Evolutionary conservation across 306 rosid genomes (phyloP).

Genomic region (Sesbania bispinosa): DNA sequence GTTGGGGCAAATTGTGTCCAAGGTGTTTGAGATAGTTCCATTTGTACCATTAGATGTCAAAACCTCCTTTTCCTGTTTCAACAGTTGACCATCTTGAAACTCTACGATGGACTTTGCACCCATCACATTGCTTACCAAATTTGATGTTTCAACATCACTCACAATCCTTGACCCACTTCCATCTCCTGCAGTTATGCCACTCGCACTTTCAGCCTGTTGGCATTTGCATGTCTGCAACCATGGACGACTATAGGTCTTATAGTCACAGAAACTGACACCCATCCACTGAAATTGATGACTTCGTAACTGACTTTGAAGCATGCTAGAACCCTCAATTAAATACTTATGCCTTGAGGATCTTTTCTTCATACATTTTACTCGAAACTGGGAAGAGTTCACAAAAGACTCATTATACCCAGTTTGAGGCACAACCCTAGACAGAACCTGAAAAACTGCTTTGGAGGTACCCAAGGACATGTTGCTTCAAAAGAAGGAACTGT

Average conservation of each 20-base stretch:
- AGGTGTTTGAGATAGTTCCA: slow-evolving; percentile 42
- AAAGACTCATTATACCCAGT: slow-evolving; percentile 25
- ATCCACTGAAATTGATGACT: slow-evolving; percentile 27
- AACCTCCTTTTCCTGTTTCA: slow-evolving; percentile 47
- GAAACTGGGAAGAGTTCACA: slow-evolving; percentile 23
- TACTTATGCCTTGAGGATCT: slow-evolving; percentile 31
- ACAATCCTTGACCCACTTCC: slow-evolving; percentile 49
- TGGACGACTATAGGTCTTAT: background rate
- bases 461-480: slow-evolving; percentile 40
- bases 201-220: slow-evolving; percentile 45
- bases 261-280: slow-evolving; percentile 25
- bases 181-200: slow-evolving; percentile 41
- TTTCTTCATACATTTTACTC: slow-evolving; percentile 39
- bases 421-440: slow-evolving; percentile 44
- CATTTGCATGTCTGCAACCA: slow-evolving; percentile 55
- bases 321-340: slow-evolving; percentile 33
- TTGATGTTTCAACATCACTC: slow-evolving; percentile 40
- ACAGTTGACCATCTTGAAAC: slow-evolving; percentile 51
- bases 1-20: slow-evolving; percentile 29
- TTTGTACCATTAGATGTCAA: slow-evolving; percentile 40
- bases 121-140: slow-evolving; percentile 30
- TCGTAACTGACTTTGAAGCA: slow-evolving; percentile 22
- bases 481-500: slow-evolving; percentile 6
- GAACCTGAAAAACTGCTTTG: slow-evolving; percentile 51
- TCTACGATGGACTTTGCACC: slow-evolving; percentile 35